A percentile compares a stretch with the other conserved stretches of the same genome.
Conservation (phyloP, 2,329 filamentous ascomycete species). For the Paecilomyces formosus region DNA sequence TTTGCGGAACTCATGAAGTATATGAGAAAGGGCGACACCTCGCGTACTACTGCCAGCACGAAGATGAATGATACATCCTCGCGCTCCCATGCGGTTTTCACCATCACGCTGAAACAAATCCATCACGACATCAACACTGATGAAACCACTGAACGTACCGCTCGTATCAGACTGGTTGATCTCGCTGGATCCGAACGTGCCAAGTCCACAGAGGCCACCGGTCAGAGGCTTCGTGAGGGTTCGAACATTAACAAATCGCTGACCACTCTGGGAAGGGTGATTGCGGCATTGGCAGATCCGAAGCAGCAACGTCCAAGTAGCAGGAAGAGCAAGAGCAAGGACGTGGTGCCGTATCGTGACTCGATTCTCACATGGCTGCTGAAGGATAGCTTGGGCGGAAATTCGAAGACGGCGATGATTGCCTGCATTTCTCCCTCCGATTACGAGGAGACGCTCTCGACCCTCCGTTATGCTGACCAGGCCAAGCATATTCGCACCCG, state of each 20-base stretch:
- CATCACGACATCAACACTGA: constrained; percentile 97
- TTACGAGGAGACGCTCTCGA: constrained; percentile 95
- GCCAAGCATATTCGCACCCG: constrained; percentile 94
- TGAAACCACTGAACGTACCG: constrained; percentile 90
- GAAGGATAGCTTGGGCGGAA: constrained; percentile 91
- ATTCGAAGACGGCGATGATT: constrained; percentile 99
- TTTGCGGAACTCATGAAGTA: constrained; percentile 79
- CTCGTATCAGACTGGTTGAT: constrained; percentile 89
- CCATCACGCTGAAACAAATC: constrained; percentile 95
- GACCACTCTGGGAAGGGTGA: constrained; percentile 89
- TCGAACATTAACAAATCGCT: constrained; percentile 99
- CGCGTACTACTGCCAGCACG: constrained; percentile 82
- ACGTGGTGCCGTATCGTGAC: constrained; percentile 87
- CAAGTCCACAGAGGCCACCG: constrained; percentile 91
- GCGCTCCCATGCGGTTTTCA: constrained; percentile 94
- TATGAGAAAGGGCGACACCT: constrained; percentile 85
- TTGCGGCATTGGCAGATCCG: constrained; percentile 75
- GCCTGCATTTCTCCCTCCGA: constrained; percentile 92
- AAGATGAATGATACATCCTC: constrained; percentile 99
- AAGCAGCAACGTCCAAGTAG: constrained; percentile 52
- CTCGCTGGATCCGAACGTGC: constrained; percentile 91
- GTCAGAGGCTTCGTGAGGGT: constrained; percentile 81
- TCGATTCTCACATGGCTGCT: constrained; percentile 78
- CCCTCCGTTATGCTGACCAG: constrained; percentile 92
- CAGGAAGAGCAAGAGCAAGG: constrained; percentile 57